phyloP scores from a whole-genome alignment of 257 asterid species.

The Solanum corneliomulleri region DNA sequence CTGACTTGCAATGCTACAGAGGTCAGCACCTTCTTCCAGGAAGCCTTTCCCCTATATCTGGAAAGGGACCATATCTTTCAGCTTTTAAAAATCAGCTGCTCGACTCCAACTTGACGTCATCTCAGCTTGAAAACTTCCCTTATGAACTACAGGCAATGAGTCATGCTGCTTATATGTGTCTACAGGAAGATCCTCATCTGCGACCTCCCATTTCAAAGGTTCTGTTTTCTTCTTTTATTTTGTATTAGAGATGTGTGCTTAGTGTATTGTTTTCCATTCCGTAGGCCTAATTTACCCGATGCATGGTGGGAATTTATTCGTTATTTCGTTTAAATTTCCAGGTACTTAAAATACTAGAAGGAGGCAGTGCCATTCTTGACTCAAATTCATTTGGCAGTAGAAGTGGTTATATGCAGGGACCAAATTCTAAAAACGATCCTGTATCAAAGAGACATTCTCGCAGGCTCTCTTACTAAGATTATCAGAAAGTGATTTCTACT shows the following conservation, averaged over 20 bases:
- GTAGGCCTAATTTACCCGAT: background rate
- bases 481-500: background rate
- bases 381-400: constrained; percentile 38
- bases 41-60: constrained; percentile 28
- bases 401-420: constrained; percentile 48
- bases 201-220: constrained; percentile 93
- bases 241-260: background rate
- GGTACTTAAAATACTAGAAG: constrained; percentile 68
- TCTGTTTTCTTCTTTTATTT: background rate
- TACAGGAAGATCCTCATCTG: constrained; percentile 60
- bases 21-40: constrained; percentile 35
- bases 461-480: constrained; percentile 35
- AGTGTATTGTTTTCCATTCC: background rate
- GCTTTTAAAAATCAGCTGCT: constrained; percentile 37
- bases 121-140: constrained; percentile 34
- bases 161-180: constrained; percentile 61
- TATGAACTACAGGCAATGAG: constrained; percentile 59
- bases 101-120: constrained; percentile 34
- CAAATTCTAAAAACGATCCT: constrained; percentile 10
- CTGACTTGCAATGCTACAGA: constrained; percentile 34
- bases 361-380: constrained; percentile 37
- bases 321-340: background rate
- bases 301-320: background rate
- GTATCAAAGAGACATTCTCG: constrained; percentile 35
- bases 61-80: constrained; percentile 34